These are phyloP conservation scores for Chenopodium album DNA, from an alignment of 148 eudicot genomes.

Conservation along the genomic window DNA sequence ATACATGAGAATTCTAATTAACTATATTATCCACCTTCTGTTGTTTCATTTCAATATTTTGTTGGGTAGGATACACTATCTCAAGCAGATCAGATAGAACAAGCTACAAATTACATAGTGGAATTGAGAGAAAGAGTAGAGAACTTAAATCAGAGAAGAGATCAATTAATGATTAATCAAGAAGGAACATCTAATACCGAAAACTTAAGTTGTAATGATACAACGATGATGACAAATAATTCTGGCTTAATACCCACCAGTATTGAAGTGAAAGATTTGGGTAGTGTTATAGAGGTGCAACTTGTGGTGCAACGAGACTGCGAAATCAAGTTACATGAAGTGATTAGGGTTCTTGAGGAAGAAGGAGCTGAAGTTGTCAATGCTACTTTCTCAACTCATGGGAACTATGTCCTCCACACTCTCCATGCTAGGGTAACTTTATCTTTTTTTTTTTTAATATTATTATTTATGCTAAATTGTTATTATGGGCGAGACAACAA, in stretches of 20 bases:
- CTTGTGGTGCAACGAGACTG: slow-evolving; percentile 18
- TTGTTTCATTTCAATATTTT: no score
- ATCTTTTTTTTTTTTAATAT: no score
- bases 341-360: slow-evolving; percentile 38
- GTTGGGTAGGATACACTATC: slow-evolving; percentile 31
- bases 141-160: slow-evolving; percentile 22
- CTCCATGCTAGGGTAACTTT: slow-evolving; percentile 41
- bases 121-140: slow-evolving; percentile 36
- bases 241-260: slow-evolving; percentile 13
- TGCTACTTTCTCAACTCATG: slow-evolving; percentile 19
- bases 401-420: slow-evolving; percentile 27
- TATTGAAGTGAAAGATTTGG: slow-evolving; percentile 37
- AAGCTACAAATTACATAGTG: slow-evolving; percentile 33
- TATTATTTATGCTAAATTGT: no score
- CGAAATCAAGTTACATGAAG: slow-evolving; percentile 25
- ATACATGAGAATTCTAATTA: no score
- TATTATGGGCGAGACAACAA: no score
- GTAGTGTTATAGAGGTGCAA: slow-evolving; percentile 33
- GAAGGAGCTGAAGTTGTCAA: slow-evolving; percentile 54
- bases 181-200: not conserved
- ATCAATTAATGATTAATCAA: slow-evolving; percentile 13
- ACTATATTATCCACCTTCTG: no score
- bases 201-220: not conserved
- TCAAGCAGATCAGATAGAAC: slow-evolving; percentile 40
- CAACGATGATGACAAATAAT: not conserved